These are phyloP conservation scores for Beta lomatogona DNA, from an alignment of 179 eudicot genomes.

Conservation along the genomic window DNA sequence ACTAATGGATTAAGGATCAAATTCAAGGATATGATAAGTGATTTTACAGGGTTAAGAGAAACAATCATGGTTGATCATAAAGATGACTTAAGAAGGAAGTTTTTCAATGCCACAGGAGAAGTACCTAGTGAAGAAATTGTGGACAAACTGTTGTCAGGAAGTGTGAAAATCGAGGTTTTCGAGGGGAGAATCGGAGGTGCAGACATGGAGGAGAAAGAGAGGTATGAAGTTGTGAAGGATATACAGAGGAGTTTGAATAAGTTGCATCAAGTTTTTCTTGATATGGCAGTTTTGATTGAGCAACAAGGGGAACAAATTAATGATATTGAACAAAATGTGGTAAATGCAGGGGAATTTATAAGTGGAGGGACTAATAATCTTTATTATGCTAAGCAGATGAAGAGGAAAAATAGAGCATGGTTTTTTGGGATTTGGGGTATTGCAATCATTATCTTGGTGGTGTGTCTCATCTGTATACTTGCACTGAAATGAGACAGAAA, in stretches of 20 bases:
- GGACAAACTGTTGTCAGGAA: constrained; percentile 46
- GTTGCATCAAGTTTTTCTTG: constrained; percentile 74
- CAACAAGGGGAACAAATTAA: constrained; percentile 60
- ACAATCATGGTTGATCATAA: constrained; percentile 52
- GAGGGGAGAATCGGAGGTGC: constrained; percentile 36
- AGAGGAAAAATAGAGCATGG: constrained; percentile 47
- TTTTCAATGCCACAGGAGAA: constrained; percentile 51
- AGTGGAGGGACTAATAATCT: constrained; percentile 64
- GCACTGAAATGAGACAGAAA: constrained; percentile 19
- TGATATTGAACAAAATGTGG: constrained; percentile 70
- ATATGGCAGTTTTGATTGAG: constrained; percentile 73
- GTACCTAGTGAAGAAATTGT: constrained; percentile 51
- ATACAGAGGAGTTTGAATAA: constrained; percentile 60
- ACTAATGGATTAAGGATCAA: constrained; percentile 57
- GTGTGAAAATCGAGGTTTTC: constrained; percentile 38
- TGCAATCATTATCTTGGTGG: constrained; percentile 52
- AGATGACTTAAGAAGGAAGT: constrained; percentile 51
- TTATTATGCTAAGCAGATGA: constrained; percentile 63
- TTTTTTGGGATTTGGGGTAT: constrained; percentile 50
- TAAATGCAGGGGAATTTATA: constrained; percentile 50
- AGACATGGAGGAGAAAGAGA: constrained; percentile 46
- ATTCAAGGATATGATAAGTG: constrained; percentile 53
- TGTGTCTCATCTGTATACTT: constrained; percentile 44
- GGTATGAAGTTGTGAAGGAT: constrained; percentile 61
- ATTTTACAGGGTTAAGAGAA: constrained; percentile 55